These are phyloP conservation scores for Ajuga chamaepitys DNA, from an alignment of 257 asterid genomes.

Conservation along the genomic window DNA sequence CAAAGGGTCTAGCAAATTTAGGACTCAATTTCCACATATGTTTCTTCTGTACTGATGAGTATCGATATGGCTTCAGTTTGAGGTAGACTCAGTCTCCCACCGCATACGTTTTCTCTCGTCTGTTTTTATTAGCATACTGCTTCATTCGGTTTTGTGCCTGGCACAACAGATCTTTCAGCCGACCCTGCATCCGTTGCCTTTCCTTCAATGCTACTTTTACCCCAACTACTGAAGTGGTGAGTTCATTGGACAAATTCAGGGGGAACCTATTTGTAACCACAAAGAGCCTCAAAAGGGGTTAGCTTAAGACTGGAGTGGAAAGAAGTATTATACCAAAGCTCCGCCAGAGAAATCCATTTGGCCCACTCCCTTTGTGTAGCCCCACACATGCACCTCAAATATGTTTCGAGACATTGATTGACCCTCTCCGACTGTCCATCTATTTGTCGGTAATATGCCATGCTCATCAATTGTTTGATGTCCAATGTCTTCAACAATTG, in stretches of 20 bases:
- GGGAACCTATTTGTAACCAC: too few species aligned
- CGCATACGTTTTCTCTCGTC: too few species aligned
- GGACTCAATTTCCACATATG: too few species aligned
- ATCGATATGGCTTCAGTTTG: too few species aligned
- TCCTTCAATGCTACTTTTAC: background rate
- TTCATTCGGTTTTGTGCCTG: background rate
- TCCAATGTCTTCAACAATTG: background rate
- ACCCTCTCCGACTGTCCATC: slow-evolving; percentile 7
- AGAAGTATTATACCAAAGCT: slow-evolving; percentile 3
- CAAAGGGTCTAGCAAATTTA: too few species aligned
- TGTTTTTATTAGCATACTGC: too few species aligned
- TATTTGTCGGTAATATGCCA: background rate
- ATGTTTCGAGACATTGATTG: background rate
- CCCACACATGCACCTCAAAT: background rate
- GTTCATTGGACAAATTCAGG: too few species aligned
- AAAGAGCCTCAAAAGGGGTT: background rate
- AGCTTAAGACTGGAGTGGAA: background rate
- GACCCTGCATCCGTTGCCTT: background rate
- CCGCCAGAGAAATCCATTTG: background rate
- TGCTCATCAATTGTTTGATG: background rate
- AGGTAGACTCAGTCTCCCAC: too few species aligned
- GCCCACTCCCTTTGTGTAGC: background rate
- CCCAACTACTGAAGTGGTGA: too few species aligned
- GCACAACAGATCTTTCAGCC: background rate
- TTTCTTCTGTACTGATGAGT: too few species aligned